These are phyloP conservation scores for Cystobasidiopsis lactophilus DNA, from an alignment of 768 basidiomycete genomes.

Conservation along the genomic window DNA sequence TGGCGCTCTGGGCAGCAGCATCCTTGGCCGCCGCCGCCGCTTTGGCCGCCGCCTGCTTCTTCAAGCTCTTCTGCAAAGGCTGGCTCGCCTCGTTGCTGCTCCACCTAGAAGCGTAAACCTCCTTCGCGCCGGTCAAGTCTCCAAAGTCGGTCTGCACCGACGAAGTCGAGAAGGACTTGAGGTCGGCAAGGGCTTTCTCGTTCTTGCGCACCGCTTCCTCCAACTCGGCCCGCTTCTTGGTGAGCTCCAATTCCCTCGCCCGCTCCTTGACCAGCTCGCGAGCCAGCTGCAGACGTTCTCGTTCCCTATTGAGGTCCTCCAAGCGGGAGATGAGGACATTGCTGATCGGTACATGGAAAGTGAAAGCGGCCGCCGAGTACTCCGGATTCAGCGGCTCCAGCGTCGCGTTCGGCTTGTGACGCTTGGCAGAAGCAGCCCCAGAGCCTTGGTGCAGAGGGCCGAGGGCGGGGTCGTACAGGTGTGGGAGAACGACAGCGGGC, in stretches of 20 bases:
- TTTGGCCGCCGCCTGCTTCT: background rate
- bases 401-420: background rate
- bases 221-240: background rate
- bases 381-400: no score
- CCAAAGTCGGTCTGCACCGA: background rate
- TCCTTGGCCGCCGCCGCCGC: background rate
- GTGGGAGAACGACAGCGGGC: background rate
- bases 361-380: background rate
- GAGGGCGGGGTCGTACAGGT: background rate
- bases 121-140: background rate
- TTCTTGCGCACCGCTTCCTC: background rate
- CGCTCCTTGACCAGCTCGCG: background rate
- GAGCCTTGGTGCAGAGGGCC: background rate
- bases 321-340: background rate
- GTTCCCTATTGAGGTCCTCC: background rate
- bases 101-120: background rate
- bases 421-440: no score
- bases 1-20: background rate
- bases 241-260: background rate
- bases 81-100: background rate
- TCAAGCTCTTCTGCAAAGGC: no score
- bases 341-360: background rate
- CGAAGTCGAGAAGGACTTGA: background rate
- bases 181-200: background rate
- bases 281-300: background rate